Evolutionary conservation across 768 basidiomycete species (phyloP), one percentile per base, ranked within the genome.

Genomic region (Trametes meyenii): DNA sequence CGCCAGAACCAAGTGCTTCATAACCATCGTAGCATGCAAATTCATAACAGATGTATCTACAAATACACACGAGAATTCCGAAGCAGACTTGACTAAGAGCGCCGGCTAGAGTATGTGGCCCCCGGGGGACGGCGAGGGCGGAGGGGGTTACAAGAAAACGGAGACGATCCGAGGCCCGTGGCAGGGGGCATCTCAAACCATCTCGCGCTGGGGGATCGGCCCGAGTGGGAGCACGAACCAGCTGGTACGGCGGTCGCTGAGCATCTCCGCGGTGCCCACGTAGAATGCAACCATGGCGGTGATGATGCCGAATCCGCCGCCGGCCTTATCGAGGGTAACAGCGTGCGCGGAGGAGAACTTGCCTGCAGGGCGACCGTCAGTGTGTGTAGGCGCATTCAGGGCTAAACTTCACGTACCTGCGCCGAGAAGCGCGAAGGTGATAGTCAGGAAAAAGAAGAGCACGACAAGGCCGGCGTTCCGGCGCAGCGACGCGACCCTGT

Each of bases 391-490:
- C 17, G 21, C 12, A 12, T 19, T 14, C 16, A 29, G n/a, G 11
- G 26, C 17, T 19, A 12, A 36, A 14, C 13, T n/a, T 12, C 17
- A 80, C 66, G 72, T 67, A 65, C 80, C 79, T 12, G 73, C 63
- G 5, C 75, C 76, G 43, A 85, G 76, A 16, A 84, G 59, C 43
- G 79, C 43, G 75, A 83, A 88, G 6, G 86, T 86, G 51, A 82
- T 59, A 29, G 74, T 76, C 21, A 88, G 79, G 79, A 75, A 83
- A 72, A 77, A 72, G 70, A 87, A 82, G 17, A 88, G 70, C 0
- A 77, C 70, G 16, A 80, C 71, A 19, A 87, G 74, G 38, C 78
- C 79, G 42, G 85, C 40, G 49, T 81, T 85, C 24, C 79, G 78
- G 60, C 83, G 78, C 3, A 83, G 70, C 2, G 81, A 71, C n/a